Conservation (phyloP, 2,329 filamentous ascomycete species). For the Calcarisporium arbuscula region DNA sequence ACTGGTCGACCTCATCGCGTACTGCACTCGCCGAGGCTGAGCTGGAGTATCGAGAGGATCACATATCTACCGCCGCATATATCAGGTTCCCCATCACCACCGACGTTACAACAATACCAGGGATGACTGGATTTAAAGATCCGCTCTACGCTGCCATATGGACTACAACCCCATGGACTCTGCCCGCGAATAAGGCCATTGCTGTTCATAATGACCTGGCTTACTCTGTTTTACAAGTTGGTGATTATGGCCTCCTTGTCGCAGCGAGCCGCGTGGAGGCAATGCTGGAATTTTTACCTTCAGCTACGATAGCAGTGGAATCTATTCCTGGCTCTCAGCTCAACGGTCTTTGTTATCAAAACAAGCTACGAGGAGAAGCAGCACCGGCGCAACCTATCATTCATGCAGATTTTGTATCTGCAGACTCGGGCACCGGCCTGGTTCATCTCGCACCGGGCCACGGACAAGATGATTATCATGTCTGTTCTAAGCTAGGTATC, state of each 20-base stretch:
- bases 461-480: slow-evolving; percentile 92
- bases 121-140: slow-evolving; percentile 33
- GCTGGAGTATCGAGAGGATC: slow-evolving; percentile 73
- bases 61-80: slow-evolving; percentile 67
- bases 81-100: slow-evolving; percentile 67
- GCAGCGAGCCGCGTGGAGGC: slow-evolving; percentile 64
- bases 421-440: slow-evolving; percentile 86
- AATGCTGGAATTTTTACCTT: slow-evolving; percentile 43
- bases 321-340: slow-evolving; percentile 61
- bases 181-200: slow-evolving; percentile 88
- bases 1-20: slow-evolving; percentile 75
- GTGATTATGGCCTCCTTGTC: slow-evolving; percentile 58
- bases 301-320: slow-evolving; percentile 46
- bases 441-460: slow-evolving; percentile 93
- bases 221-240: slow-evolving; percentile 62
- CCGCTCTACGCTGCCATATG: slow-evolving; percentile 79
- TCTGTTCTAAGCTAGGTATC: slow-evolving; percentile 65
- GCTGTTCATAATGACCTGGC: slow-evolving; percentile 69
- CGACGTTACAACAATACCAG: slow-evolving; percentile 23
- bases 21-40: slow-evolving; percentile 81
- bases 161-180: slow-evolving; percentile 97
- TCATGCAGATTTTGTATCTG: slow-evolving; percentile 81
- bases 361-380: slow-evolving; percentile 57
- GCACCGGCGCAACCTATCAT: slow-evolving; percentile 63
- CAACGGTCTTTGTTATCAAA: slow-evolving; percentile 59